Evolutionary conservation across 495 filamentous ascomycete species (phyloP), one percentile per base, ranked within the genome.

Genomic region (Geopyxis carbonaria): DNA sequence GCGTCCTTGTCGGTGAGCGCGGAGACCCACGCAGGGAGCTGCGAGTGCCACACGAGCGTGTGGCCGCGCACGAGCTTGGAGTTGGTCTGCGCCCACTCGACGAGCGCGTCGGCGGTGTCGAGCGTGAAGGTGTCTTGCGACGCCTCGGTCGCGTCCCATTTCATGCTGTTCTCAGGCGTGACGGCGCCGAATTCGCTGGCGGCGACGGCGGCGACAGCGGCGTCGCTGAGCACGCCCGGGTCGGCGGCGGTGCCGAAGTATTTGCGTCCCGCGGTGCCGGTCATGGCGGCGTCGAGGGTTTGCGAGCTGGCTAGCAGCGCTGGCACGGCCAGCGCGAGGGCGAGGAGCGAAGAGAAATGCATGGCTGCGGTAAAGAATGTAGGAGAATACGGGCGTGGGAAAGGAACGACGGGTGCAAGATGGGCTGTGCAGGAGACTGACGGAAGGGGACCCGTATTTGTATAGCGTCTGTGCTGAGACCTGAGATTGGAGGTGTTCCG

Each of bases 121-220:
- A 67, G 70, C 45, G 57, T 68, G 64, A 69, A 76, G 10, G 29
- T 45, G 31, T 63, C 64, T 45, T 60, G 56, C 16, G 56, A 57
- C 14, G 57, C 45, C 49, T 75, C 59, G 36, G 64, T 63, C 25
- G 60, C 40, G 46, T 71, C 63, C 68, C 67, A 75, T 57, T 75
- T 74, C 68, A 76, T 72, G 58, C 62, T 69, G 63, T 78, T 77
- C 65, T 77, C 75, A n/a, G 71, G 71, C 4, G 72, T 76, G 20
- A 78, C 61, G 44, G 66, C 62, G 23, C 73, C 72, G 42, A 79
- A 77, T 51, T 75, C 62, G 29, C 65, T 59, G 44, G 66, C 61
- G 48, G 75, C 63, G 53, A 75, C 62, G 36, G 60, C 65, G 11
- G 67, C 65, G 37, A 69, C 68, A 45, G 62, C 59, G 45, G 59